Base-by-base conservation (phyloP, 2,329 filamentous ascomycete species). In the Colletotrichum shisoi region DNA sequence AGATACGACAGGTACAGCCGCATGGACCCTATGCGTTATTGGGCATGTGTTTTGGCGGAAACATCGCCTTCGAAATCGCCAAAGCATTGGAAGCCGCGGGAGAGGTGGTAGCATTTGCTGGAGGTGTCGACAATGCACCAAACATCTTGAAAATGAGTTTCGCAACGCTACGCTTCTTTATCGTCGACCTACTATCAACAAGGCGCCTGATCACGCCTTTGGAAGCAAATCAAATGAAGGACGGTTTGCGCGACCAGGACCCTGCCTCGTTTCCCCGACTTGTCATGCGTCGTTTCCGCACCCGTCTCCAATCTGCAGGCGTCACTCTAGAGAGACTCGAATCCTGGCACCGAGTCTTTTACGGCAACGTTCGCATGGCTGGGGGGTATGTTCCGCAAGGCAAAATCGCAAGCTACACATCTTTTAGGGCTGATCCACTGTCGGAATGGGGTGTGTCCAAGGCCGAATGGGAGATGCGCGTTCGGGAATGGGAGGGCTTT, bases 101-200 rank as follows among this genome's bases (percentile, higher is more conserved):
- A 39, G 59, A 62, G 19, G 19, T 46, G 19, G 59, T 62, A 9
- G 40, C 40, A 9, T 62, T 62, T 24, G 42, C 19, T n/a, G 59
- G 59, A 5, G 59, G 59, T n/a, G 54, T 62, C 11, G 48, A 62
- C 48, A 62, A 62, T 27, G 59, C 59, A 24, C 59, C 59, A 49
- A 19, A 62, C 39, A 62, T 62, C 49, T 5, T 21, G n/a, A 49
- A 62, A 34, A 62, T 62, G 59, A 62, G 59, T 40, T 62, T 62
- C 19, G 39, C 59, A 13, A 21, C 59, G 15, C 59, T 62, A 24
- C 48, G 59, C n/a, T 62, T 62, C 9, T 62, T 62, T 34, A 62
- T 62, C 42, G 12, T 62, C 49, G 59, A 62, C n/a, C 39, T 62
- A 24, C 49, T 62, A 21, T 12, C 49, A 8, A 45, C 59, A 24